Percentiles rank a stretch among this genome's conserved stretches.
Evolutionary conservation across 768 basidiomycete genomes (phyloP).

Genomic region (Boletus rufocinnamomeus): DNA sequence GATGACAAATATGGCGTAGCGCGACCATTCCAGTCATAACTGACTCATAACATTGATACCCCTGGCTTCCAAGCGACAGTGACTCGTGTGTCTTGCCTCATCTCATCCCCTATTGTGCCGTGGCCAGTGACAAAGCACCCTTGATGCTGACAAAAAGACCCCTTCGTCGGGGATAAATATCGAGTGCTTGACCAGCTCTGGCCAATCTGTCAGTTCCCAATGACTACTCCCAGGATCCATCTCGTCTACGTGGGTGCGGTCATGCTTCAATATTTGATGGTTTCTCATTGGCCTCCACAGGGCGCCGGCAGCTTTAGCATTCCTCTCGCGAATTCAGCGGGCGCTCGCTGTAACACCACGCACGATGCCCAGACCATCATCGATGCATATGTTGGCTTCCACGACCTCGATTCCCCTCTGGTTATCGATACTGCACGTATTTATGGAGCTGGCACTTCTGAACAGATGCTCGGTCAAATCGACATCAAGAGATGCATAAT

Average conservation of each 20-base stretch:
- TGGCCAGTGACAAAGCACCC: not conserved
- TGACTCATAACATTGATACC: not conserved
- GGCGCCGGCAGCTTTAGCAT: not conserved
- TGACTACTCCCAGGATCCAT: not conserved
- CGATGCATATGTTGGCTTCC: not conserved
- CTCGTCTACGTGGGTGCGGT: not conserved
- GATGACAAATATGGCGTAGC: not conserved
- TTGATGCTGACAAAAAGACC: not conserved
- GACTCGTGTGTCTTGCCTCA: too few relatives aligned
- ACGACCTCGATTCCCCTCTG: not conserved
- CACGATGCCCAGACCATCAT: not conserved
- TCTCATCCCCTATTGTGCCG: not conserved
- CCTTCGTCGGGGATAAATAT: not conserved
- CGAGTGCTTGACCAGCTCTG: not conserved
- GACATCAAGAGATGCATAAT: not conserved
- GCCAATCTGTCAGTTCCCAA: not conserved
- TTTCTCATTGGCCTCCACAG: not conserved
- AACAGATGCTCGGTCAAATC: not conserved
- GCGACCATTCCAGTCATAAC: too few relatives aligned
- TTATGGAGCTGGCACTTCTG: not conserved
- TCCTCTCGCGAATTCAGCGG: not conserved
- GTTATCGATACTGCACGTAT: not conserved
- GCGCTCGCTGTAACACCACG: not conserved
- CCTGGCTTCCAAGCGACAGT: not conserved
- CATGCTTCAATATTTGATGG: not conserved